These are phyloP conservation scores for Eucalyptus tenuipes DNA, from an alignment of 345 rosid genomes.

Conservation along the genomic window DNA sequence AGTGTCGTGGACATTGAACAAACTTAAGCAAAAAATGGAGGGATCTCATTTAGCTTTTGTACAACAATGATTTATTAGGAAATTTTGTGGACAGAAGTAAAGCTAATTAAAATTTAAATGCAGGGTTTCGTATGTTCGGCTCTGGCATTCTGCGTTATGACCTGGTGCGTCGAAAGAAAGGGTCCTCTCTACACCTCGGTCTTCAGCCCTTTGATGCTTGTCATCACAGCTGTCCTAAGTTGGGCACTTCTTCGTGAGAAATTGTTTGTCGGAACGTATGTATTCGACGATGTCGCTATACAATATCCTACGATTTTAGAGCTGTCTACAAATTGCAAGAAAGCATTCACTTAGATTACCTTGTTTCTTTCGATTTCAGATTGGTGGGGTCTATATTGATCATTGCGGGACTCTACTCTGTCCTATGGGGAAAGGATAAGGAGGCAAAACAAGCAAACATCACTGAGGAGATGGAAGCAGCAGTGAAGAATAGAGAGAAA, in stretches of 20 bases:
- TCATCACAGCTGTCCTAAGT: slow-evolving; percentile 62
- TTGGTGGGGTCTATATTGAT: slow-evolving; percentile 62
- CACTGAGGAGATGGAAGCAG: background rate
- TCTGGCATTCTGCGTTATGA: slow-evolving; percentile 45
- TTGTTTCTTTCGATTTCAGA: slow-evolving; percentile 6
- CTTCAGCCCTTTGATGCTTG: slow-evolving; percentile 72
- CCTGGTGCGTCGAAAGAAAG: slow-evolving; percentile 62
- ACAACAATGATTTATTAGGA: background rate
- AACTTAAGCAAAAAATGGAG: background rate
- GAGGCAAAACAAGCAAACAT: slow-evolving; percentile 9
- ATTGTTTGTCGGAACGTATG: slow-evolving; percentile 71
- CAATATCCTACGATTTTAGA: background rate
- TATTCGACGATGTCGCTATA: background rate
- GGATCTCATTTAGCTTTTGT: too few relatives aligned
- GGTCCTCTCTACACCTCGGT: slow-evolving; percentile 92
- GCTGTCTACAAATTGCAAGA: background rate
- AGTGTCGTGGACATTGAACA: background rate
- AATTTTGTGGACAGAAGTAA: background rate
- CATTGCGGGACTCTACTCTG: slow-evolving; percentile 60
- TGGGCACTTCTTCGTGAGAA: slow-evolving; percentile 84
- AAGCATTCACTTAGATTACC: background rate
- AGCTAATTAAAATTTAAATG: background rate
- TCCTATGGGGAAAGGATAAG: slow-evolving; percentile 84
- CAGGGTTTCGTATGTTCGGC: slow-evolving; percentile 84
- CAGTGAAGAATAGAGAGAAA: background rate